These are phyloP conservation scores for Zalaria obscura DNA, from an alignment of 2,329 filamentous ascomycete species.

Conservation along the genomic window DNA sequence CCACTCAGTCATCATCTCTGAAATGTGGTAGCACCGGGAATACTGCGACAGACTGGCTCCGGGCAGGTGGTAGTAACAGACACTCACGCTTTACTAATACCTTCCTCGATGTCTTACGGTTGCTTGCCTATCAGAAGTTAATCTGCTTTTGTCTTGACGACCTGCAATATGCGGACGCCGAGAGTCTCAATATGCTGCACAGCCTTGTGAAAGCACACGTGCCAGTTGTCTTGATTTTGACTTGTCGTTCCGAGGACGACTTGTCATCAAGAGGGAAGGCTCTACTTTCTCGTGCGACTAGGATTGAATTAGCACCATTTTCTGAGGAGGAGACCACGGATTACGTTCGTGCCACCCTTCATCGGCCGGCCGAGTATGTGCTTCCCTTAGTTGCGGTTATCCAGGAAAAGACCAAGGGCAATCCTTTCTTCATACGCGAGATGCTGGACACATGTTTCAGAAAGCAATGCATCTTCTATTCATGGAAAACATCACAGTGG, in stretches of 20 bases:
- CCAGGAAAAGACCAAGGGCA: slow-evolving; percentile 77
- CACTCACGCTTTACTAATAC: slow-evolving; percentile 71
- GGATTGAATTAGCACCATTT: slow-evolving; percentile 58
- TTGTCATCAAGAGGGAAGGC: slow-evolving; percentile 22
- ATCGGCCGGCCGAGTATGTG: slow-evolving; percentile 55
- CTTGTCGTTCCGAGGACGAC: slow-evolving; percentile 32
- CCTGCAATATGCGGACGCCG: slow-evolving; percentile 77
- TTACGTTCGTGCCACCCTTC: slow-evolving; percentile 72
- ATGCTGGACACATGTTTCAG: slow-evolving; percentile 80
- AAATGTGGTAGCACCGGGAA: slow-evolving; percentile 11
- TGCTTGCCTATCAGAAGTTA: slow-evolving; percentile 71
- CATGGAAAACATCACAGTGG: slow-evolving; percentile 72
- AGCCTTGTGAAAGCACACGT: slow-evolving; percentile 68
- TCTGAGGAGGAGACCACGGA: slow-evolving; percentile 65
- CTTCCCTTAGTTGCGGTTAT: slow-evolving; percentile 69
- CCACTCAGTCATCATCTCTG: not conserved
- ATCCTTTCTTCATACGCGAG: slow-evolving; percentile 82
- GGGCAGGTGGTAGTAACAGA: slow-evolving; percentile 29
- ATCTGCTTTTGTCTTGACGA: slow-evolving; percentile 85
- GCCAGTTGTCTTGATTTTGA: slow-evolving; percentile 70
- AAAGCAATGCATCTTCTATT: slow-evolving; percentile 81
- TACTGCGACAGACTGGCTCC: slow-evolving; percentile 29
- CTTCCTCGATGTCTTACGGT: slow-evolving; percentile 70
- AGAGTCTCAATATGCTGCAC: slow-evolving; percentile 70
- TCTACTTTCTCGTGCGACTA: slow-evolving; percentile 38